phyloP scores from a whole-genome alignment of 257 asterid species.

The Euphrasia confusa region DNA sequence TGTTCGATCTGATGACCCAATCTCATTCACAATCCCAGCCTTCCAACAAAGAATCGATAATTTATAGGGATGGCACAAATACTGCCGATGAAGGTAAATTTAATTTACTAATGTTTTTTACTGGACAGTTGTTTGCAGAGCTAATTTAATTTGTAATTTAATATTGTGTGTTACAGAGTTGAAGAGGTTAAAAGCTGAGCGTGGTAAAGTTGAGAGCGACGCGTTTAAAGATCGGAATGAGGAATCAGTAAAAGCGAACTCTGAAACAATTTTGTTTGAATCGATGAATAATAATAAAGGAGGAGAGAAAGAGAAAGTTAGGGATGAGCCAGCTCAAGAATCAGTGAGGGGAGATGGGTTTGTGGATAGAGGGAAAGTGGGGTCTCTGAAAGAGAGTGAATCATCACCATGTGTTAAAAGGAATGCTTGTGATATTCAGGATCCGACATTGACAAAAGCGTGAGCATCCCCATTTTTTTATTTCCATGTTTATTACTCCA shows the following conservation, averaged over 20 bases:
- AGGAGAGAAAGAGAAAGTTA: constrained; percentile 31
- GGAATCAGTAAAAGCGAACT: constrained; percentile 30
- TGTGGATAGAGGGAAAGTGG: constrained; percentile 36
- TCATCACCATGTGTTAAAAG: constrained; percentile 45
- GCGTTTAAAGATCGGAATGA: constrained; percentile 31
- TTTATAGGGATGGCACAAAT: constrained; percentile 25
- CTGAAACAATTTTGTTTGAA: constrained; percentile 30
- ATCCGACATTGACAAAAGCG: constrained; percentile 49
- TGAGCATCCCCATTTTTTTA: constrained; percentile 46
- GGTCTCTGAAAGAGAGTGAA: constrained; percentile 43
- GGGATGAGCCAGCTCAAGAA: constrained; percentile 33
- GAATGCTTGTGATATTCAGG: constrained; percentile 44
- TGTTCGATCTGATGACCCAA: constrained; percentile 67
- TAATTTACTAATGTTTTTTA: constrained; percentile 1
- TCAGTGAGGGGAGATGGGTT: constrained; percentile 34
- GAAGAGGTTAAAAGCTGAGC: constrained; percentile 33
- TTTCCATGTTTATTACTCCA: constrained; percentile 20
- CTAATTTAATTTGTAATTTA: constrained; percentile 16
- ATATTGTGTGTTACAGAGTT: constrained; percentile 38
- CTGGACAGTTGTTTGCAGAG: neutral
- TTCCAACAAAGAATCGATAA: constrained; percentile 28
- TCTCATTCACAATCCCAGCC: constrained; percentile 35
- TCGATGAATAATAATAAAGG: constrained; percentile 29
- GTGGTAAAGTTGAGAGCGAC: constrained; percentile 33
- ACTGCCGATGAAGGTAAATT: constrained; percentile 29